Conservation (phyloP, 1,139 yeast species). For the Pichia cactophila region DNA sequence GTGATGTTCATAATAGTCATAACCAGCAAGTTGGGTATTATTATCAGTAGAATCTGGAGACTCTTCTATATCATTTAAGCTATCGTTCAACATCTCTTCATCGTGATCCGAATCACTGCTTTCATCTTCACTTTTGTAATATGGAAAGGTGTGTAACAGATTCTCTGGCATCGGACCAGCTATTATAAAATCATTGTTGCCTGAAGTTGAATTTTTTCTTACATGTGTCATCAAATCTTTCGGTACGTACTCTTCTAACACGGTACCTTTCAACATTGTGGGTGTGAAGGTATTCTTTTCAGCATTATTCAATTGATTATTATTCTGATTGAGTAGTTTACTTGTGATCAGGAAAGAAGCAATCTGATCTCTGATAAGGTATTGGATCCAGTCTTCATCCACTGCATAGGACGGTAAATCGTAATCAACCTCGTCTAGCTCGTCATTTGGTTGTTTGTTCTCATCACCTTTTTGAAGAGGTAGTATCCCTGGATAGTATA, state of each 20-base stretch:
- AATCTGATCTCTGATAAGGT: constrained; percentile 24
- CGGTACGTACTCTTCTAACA: constrained; percentile 23
- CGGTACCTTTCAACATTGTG: constrained; percentile 20
- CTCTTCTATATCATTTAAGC: background rate
- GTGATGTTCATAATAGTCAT: constrained; percentile 23
- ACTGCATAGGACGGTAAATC: constrained; percentile 15
- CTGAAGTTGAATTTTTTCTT: constrained; percentile 14
- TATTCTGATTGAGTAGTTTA: constrained; percentile 2
- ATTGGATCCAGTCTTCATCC: constrained; percentile 29
- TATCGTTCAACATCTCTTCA: constrained; percentile 6
- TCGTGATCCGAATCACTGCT: constrained; percentile 12
- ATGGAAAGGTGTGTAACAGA: constrained; percentile 25
- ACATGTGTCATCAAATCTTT: constrained; percentile 17
- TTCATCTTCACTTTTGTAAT: constrained; percentile 23
- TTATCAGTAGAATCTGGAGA: constrained; percentile 2
- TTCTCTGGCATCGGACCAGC: constrained; percentile 29
- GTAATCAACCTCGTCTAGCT: constrained; percentile 11
- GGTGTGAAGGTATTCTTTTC: constrained; percentile 17
- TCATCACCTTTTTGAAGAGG: constrained; percentile 1
- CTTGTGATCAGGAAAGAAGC: constrained; percentile 7
- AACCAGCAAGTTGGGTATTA: constrained; percentile 14
- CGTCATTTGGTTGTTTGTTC: background rate
- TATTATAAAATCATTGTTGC: constrained; percentile 22
- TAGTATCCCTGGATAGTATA: background rate
- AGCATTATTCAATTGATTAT: constrained; percentile 3